Evolutionary conservation across 2,329 filamentous ascomycete genomes (phyloP).

Genomic region (Hymenoscyphus linearis): DNA sequence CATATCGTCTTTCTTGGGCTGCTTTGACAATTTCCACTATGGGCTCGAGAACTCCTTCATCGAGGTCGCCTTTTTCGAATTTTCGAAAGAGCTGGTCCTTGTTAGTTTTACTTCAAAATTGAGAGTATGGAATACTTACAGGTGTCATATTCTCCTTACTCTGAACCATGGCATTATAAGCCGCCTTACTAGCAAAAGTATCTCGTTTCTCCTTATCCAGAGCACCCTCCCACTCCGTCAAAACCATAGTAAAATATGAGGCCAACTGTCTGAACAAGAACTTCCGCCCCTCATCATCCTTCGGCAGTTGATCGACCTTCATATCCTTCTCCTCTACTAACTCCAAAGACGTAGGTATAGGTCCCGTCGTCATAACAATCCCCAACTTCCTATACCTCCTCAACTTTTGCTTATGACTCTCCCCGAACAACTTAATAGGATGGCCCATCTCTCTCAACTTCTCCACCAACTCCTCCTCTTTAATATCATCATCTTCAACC

Average conservation of each 20-base stretch:
- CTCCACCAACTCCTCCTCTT: slow-evolving; percentile 62
- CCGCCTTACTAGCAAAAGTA: slow-evolving; percentile 74
- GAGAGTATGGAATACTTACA: slow-evolving; percentile 34
- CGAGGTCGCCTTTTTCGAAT: slow-evolving; percentile 75
- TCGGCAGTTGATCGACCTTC: slow-evolving; percentile 64
- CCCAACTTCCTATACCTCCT: slow-evolving; percentile 64
- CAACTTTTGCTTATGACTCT: slow-evolving; percentile 64
- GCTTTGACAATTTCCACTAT: slow-evolving; percentile 89
- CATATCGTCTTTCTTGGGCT: slow-evolving; percentile 85
- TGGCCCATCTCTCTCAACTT: slow-evolving; percentile 69
- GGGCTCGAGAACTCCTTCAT: slow-evolving; percentile 72
- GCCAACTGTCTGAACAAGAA: slow-evolving; percentile 84
- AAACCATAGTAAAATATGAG: slow-evolving; percentile 95
- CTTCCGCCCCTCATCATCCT: slow-evolving; percentile 58
- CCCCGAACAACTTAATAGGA: slow-evolving; percentile 74
- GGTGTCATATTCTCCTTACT: slow-evolving; percentile 84
- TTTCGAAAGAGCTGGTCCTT: slow-evolving; percentile 68
- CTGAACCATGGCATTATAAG: slow-evolving; percentile 79
- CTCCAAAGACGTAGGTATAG: slow-evolving; percentile 79
- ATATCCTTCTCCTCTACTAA: slow-evolving; percentile 82
- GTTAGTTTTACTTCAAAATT: slow-evolving; percentile 9
- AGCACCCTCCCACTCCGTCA: slow-evolving; percentile 79
- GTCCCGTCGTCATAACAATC: slow-evolving; percentile 61
- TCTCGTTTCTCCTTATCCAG: slow-evolving; percentile 60
- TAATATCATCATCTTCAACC: slow-evolving; percentile 54